phyloP scores from a whole-genome alignment of 495 filamentous ascomycete genomes.

The Penicillium argentinense region DNA sequence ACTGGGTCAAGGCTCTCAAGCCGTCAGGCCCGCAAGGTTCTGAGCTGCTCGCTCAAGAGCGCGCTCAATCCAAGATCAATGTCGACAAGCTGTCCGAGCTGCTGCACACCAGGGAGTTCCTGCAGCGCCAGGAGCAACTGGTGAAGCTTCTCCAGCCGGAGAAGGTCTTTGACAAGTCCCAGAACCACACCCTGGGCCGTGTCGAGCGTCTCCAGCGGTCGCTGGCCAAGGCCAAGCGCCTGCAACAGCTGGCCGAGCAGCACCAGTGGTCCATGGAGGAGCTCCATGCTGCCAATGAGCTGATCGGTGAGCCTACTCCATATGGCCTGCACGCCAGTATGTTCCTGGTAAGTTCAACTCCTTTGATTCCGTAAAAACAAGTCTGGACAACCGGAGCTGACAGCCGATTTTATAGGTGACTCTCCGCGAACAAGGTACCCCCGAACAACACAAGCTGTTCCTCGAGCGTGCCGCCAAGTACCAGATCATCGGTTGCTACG shows the following conservation, averaged over 20 bases:
- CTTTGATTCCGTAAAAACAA: neutral
- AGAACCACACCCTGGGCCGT: constrained; percentile 65
- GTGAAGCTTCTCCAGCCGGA: constrained; percentile 57
- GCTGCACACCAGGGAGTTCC: constrained; percentile 56
- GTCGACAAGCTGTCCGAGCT: constrained; percentile 61
- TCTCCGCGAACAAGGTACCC: constrained; percentile 66
- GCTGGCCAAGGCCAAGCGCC: constrained; percentile 61
- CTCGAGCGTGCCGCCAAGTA: constrained; percentile 62
- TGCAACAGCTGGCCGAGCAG: constrained; percentile 60
- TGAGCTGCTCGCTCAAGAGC: constrained; percentile 59
- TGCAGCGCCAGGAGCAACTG: constrained; percentile 53
- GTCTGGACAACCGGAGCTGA: constrained; percentile 1
- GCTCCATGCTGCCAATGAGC: constrained; percentile 54
- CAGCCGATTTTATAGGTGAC: constrained; percentile 47
- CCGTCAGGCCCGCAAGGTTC: constrained; percentile 59
- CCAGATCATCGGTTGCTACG: constrained; percentile 72
- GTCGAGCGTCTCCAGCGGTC: constrained; percentile 63
- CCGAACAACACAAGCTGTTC: constrained; percentile 69
- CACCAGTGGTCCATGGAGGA: constrained; percentile 66
- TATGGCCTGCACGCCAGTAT: constrained; percentile 68
- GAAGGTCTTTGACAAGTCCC: constrained; percentile 66
- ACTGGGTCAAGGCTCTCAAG: constrained; percentile 65
- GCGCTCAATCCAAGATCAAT: constrained; percentile 57
- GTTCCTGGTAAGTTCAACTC: constrained; percentile 52
- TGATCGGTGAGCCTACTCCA: constrained; percentile 66